Percentiles rank a stretch among this genome's conserved stretches.
These are phyloP conservation scores for Coccinonectria pachysandricola DNA, from an alignment of 2,329 filamentous ascomycete species.

Conservation along the genomic window DNA sequence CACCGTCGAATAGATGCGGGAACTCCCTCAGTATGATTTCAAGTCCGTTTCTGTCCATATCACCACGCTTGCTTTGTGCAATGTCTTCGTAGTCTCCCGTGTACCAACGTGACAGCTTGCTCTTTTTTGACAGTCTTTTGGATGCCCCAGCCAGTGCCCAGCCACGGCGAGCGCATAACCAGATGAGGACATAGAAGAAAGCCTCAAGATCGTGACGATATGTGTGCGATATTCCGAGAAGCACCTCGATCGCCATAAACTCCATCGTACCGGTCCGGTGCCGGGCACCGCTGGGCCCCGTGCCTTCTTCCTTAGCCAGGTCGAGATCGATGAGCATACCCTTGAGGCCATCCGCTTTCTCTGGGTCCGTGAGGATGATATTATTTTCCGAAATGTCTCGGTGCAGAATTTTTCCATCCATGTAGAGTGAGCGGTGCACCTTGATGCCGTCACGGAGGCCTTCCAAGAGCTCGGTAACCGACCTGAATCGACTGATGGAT, in stretches of 20 bases:
- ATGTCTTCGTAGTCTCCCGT: no score
- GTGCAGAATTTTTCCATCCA: conserved; percentile 24
- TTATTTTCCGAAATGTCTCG: conserved; percentile 28
- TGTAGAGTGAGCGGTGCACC: conserved; percentile 25
- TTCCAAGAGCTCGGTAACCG: conserved; percentile 23
- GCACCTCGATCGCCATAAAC: conserved; percentile 18
- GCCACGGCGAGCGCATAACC: no score
- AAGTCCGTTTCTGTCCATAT: no score
- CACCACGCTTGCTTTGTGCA: no score
- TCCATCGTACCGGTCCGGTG: conserved; percentile 9
- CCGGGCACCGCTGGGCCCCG: conserved; percentile 11
- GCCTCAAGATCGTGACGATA: conserved; percentile 20
- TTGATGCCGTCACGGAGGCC: conserved; percentile 24
- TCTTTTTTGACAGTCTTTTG: no score
- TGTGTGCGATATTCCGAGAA: conserved; percentile 4
- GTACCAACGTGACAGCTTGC: no score
- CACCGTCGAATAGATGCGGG: no score
- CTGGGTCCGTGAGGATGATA: conserved; percentile 23
- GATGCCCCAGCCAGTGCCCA: no score
- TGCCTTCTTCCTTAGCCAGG: conserved; percentile 8
- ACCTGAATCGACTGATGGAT: conserved; percentile 13
- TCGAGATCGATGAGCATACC: conserved; percentile 18
- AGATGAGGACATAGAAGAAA: conserved; percentile 20
- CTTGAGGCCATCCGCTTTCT: conserved; percentile 9
- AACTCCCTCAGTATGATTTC: no score